Base-by-base conservation (phyloP, 2,329 filamentous ascomycete genomes). In the Aspergillus unguis region DNA sequence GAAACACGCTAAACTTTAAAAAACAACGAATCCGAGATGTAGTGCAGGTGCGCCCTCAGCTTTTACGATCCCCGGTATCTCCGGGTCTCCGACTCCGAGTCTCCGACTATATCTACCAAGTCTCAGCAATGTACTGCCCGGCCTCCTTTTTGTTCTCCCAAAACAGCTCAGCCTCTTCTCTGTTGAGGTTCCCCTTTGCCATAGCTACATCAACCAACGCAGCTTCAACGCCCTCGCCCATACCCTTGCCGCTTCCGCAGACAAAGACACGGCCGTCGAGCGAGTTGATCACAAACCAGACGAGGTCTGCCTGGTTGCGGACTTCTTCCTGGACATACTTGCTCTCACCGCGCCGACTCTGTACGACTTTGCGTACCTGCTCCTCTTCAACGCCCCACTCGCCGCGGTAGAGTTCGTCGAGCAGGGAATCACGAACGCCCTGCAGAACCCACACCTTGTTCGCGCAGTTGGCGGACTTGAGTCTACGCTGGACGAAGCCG, bases 361-460 rank as follows among this genome's bases (percentile, higher is more conserved):
- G 84, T 8, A 92, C 86, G 1, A 94, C 88, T 38, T 85, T 87
- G 75, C 92, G 91, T 46, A 92, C 86, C 68, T 92, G 86, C 48
- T 88, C 85, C 68, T 96, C 92, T 64, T 96, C 88, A 2, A 94
- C 90, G 45, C 94, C 94, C 83, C 95, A 95, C 71, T 99, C 94
- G 62, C 94, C 94, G 53, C 86, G 90, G 77, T 99, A 99, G 37
- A 99, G 85, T 74, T 99, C 94, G 66, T 99, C 94, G 25, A 97
- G 84, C 38, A 95, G 83, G 27, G 88, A 91, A 74, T 99, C 94
- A n/a, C 92, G 87, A 42, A 96, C 85, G 36, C 92, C 92, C 74
- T 96, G 92, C 41, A 96, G 82, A 42, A 96, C 89, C 92, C 92
- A 96, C 64, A 96, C 92, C 76, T 96, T 96, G 79, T 96, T 96